Evolutionary conservation across 2,329 filamentous ascomycete genomes (phyloP), one percentile per base, ranked within the genome.

Genomic region (Bimuria novae-zelandiae): DNA sequence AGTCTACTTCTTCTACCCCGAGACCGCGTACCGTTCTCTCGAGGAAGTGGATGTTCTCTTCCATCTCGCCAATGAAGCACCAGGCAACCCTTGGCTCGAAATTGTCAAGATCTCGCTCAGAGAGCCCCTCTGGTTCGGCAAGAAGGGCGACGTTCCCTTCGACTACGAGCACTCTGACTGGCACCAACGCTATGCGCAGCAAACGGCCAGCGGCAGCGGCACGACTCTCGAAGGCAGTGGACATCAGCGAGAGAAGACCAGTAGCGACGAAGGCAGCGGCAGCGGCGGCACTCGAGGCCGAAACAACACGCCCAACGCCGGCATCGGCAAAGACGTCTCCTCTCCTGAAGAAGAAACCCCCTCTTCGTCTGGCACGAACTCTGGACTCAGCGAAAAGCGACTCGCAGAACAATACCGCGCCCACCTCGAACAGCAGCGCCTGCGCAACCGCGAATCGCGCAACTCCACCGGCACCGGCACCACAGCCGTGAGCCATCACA

Each of bases 31-130:
- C 56, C 78, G 61, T 35, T 72, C 71, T 1, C 65, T 89, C 27
- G 87, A 89, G 69, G 87, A 89, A 69, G 86, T 89, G 68, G 87
- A 89, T 65, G 78, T 83, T 42, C 84, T 89, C 60, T 87, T 88
- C 74, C 76, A 76, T 60, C 54, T 68, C 11, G 67, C 67, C 73
- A 79, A 81, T 58, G 81, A 83, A 56, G 78, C 77, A 0, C 70
- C 68, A n/a, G 65, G 66, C 1, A 80, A 76, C 14, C 71, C 82
- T 56, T 80, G 67, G 68, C 57, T 82, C 52, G 72, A 72, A 8
- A 75, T 81, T 8, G 80, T 83, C 17, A 70, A 69, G 29, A 74
- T 82, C 30, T 82, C 82, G 2, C 66, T 74, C 21, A 69, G 78
- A 7, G 79, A 81, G 58, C 82, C 83, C 2, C 75, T 80, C 35